A percentile compares a stretch with the other conserved stretches of the same genome.
Conservation (phyloP, 2,329 filamentous ascomycete genomes). For the Colletotrichum spinosum region DNA sequence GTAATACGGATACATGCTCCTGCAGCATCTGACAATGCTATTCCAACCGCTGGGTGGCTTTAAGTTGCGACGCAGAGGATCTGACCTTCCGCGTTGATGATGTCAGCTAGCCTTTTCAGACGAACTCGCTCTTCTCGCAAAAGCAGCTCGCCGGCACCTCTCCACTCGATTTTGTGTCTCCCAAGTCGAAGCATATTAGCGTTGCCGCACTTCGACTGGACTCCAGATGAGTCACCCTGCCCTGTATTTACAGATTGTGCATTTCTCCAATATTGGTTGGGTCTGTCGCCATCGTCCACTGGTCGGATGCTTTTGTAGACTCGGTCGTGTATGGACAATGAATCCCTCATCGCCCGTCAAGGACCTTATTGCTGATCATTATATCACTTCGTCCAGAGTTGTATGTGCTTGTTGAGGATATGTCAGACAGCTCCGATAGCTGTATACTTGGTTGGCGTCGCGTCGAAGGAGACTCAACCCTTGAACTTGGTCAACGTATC, state of each 20-base stretch:
- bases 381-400: neutral
- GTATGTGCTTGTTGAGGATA: neutral
- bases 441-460: neutral
- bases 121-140: neutral
- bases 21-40: neutral
- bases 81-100: too few species aligned
- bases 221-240: too few species aligned
- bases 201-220: too few species aligned
- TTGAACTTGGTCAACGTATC: constrained; percentile 76
- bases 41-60: too few species aligned
- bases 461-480: constrained; percentile 48
- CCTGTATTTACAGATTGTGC: too few species aligned
- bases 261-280: too few species aligned
- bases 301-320: neutral
- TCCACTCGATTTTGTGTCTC: neutral
- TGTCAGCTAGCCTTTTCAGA: constrained; percentile 4
- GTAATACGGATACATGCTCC: neutral
- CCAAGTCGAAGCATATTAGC: neutral
- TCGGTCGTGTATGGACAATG: neutral
- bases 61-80: too few species aligned
- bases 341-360: too few species aligned
- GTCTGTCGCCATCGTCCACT: too few species aligned
- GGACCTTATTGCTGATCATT: too few species aligned
- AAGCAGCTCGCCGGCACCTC: neutral
- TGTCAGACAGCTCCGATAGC: neutral